Percentiles rank a stretch among this genome's conserved stretches.
Evolutionary conservation across 202 grass and related monocot species (phyloP).

Genomic region (Panicum virgatum): DNA sequence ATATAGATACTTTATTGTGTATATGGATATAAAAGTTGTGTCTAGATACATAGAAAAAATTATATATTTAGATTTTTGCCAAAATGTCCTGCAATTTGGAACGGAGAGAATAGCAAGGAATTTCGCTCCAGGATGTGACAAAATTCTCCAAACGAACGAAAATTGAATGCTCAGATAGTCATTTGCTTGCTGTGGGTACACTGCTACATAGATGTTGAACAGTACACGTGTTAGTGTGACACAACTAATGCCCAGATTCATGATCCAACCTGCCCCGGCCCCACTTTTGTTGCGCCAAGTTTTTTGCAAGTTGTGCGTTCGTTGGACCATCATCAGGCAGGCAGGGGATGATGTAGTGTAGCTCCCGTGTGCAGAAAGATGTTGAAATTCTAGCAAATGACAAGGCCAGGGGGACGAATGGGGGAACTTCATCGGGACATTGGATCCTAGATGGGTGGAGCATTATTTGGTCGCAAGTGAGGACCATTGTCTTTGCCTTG

Average conservation of each 20-base stretch:
- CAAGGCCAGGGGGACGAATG: background rate
- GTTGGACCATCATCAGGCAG: constrained; percentile 26
- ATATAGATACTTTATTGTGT: too few relatives aligned
- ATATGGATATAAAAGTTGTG: too few relatives aligned
- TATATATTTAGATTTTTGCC: too few relatives aligned
- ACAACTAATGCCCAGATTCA: background rate
- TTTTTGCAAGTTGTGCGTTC: background rate
- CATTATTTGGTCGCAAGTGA: constrained; percentile 29
- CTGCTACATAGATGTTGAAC: background rate
- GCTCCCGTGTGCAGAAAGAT: background rate
- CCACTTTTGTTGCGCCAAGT: background rate
- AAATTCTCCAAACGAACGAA: background rate
- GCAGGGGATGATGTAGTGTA: background rate
- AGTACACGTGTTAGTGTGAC: background rate
- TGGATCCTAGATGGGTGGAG: constrained; percentile 42
- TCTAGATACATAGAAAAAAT: too few relatives aligned
- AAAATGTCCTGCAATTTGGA: too few relatives aligned
- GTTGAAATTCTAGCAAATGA: background rate
- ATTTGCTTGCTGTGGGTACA: background rate
- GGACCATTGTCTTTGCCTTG: constrained; percentile 36
- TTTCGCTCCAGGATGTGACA: too few relatives aligned
- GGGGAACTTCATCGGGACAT: constrained; percentile 25
- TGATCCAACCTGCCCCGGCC: constrained; percentile 22
- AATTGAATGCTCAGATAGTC: background rate
- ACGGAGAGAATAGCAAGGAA: too few relatives aligned